A percentile compares a stretch with the other conserved stretches of the same genome.
Conservation (phyloP, 2,329 filamentous ascomycete species). For the Aspergillaceae sp. region DNA sequence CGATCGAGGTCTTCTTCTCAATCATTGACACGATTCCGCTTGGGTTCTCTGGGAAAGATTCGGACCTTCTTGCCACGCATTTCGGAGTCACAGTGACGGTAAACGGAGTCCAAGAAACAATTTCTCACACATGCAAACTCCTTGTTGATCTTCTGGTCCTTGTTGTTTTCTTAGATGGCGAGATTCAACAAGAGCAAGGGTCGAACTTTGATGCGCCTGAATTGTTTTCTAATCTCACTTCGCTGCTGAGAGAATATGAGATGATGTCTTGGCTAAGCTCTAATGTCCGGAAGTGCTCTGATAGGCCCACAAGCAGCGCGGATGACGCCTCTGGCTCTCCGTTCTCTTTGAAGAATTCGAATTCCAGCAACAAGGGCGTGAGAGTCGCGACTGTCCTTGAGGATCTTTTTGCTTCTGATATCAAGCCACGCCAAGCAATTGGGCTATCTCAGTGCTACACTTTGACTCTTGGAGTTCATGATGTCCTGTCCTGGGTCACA, state of each 20-base stretch:
- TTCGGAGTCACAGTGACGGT: conserved; percentile 70
- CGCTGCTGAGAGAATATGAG: conserved; percentile 63
- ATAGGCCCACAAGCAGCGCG: conserved; percentile 12
- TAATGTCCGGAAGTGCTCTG: conserved; percentile 28
- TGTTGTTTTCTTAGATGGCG: conserved; percentile 76
- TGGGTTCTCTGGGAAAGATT: conserved; percentile 33
- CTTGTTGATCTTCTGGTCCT: conserved; percentile 77
- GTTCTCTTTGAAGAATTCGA: conserved; percentile 18
- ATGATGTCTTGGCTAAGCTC: conserved; percentile 57
- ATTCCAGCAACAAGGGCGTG: conserved; percentile 13
- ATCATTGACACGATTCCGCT: conserved; percentile 43
- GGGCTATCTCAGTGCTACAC: conserved; percentile 35
- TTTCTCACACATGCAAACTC: conserved; percentile 62
- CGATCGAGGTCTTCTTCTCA: conserved; percentile 45
- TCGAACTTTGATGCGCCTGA: conserved; percentile 54
- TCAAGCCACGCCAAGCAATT: conserved; percentile 34
- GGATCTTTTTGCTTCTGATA: conserved; percentile 37
- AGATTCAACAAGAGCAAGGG: conserved; percentile 65
- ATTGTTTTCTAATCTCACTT: conserved; percentile 56
- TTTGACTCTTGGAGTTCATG: conserved; percentile 35
- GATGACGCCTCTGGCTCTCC: conserved; percentile 17
- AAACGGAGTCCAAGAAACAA: conserved; percentile 68
- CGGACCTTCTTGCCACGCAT: conserved; percentile 47
- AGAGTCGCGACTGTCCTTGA: conserved; percentile 33
- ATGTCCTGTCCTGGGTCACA: conserved; percentile 38